Evolutionary conservation across 2,329 filamentous ascomycete genomes (phyloP), one percentile per base, ranked within the genome.

Genomic region (Helotiales sp.): DNA sequence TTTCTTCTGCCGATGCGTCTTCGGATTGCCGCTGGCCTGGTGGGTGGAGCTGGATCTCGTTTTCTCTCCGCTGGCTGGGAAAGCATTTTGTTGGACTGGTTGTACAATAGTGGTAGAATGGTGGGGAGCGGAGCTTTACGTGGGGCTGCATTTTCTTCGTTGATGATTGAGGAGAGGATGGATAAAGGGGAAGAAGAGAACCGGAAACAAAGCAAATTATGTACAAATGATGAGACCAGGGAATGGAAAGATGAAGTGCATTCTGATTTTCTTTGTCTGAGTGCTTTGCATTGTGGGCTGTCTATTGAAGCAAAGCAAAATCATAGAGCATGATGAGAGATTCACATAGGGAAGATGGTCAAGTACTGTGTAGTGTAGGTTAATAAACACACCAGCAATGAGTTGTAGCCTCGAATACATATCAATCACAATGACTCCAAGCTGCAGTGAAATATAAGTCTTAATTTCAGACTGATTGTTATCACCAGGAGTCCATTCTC

Each of bases 61-160:
- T n/a, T 30, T 54, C 42, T 54, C 52, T 54, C 38, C 42, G 52
- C 52, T 33, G 34, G 51, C 15, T 34, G 29, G 38, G 40, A 54
- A 46, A 25, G 19, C 22, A 13, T 44, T 40, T 40, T 17, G 1
- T 15, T 10, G 12, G 34, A 22, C 25, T 52, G 30, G 50, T 54
- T 54, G 52, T 54, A 54, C 52, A 54, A 54, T 53, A 44, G 44
- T 17, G 46, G 46, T 48, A 48, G 46, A 48, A 24, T 48, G 46
- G 46, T 10, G 25, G 46, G 24, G 24, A 48, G 46, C 46, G n/a
- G n/a, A n/a, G n/a, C 31, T 30, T 25, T n/a, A n/a, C 17, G 10
- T 48, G 46, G 46, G 17, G 24, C 25, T 48, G 46, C 46, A 48
- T 48, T 48, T 48, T 46, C 46, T 48, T 48, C 46, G n/a, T 48